Evolutionary conservation across 192 early-diverging fungal genomes (phyloP).

Genomic region (Funneliformis mosseae): DNA sequence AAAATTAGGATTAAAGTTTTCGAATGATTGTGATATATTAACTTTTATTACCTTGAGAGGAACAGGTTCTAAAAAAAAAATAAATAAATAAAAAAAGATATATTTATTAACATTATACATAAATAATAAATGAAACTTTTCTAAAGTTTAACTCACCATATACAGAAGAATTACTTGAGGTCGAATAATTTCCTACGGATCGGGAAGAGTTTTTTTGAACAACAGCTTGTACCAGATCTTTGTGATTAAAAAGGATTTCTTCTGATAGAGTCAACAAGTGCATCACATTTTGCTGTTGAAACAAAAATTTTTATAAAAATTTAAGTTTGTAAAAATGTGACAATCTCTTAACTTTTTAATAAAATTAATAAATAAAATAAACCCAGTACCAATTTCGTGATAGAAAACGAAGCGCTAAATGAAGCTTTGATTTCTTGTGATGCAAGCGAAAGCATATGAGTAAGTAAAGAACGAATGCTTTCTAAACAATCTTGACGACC

Average conservation of each 20-base stretch:
- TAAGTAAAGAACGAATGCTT: conserved; percentile 18
- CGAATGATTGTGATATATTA: neutral
- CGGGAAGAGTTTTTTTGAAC: neutral
- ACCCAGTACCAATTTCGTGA: conserved; percentile 17
- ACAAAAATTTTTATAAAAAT: neutral
- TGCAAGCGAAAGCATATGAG: neutral
- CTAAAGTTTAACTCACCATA: neutral
- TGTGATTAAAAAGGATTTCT: conserved; percentile 31
- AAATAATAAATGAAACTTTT: no score
- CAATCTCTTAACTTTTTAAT: neutral
- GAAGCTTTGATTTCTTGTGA: neutral
- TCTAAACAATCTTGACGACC: conserved; percentile 14
- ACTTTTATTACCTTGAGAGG: neutral
- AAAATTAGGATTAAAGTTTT: conserved; percentile 21
- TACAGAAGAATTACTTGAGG: conserved; percentile 16
- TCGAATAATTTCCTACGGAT: conserved; percentile 8
- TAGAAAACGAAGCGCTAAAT: neutral
- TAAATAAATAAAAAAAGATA: neutral
- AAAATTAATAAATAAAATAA: neutral
- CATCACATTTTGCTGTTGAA: conserved; percentile 25
- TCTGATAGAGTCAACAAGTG: neutral
- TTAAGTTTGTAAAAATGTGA: neutral
- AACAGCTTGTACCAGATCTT: conserved; percentile 21
- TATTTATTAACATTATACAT: neutral
- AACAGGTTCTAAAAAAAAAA: neutral